A percentile compares a stretch with the other conserved stretches of the same genome.
These are phyloP conservation scores for Pythium chondricola DNA, from an alignment of 352 stramenopile species.

Conservation along the genomic window DNA sequence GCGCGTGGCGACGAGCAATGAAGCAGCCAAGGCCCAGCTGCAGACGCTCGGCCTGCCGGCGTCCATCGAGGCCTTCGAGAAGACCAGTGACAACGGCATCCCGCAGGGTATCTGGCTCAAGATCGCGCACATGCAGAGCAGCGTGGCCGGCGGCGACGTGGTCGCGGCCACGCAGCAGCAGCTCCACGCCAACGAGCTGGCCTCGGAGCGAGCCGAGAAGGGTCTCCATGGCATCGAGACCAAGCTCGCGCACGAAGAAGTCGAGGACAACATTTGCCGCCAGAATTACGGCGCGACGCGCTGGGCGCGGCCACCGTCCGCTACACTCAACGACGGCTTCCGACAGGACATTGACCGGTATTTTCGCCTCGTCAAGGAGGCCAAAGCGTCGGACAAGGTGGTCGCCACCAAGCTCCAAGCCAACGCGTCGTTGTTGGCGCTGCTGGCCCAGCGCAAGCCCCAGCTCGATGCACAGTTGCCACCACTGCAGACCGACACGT, in stretches of 20 bases:
- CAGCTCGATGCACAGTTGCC: constrained; percentile 55
- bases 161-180: constrained; percentile 31
- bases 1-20: constrained; percentile 42
- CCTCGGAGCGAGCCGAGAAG: constrained; percentile 52
- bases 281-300: constrained; percentile 55
- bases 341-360: constrained; percentile 64
- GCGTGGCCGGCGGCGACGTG: constrained; percentile 3
- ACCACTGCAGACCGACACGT: constrained; percentile 35
- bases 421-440: constrained; percentile 28
- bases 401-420: constrained; percentile 40
- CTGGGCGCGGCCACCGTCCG: constrained; percentile 53
- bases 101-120: constrained; percentile 46
- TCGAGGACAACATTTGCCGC: constrained; percentile 59
- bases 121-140: constrained; percentile 41
- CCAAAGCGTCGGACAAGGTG: constrained; percentile 59
- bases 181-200: constrained; percentile 43
- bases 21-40: constrained; percentile 44
- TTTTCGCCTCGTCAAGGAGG: constrained; percentile 64
- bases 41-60: constrained; percentile 56
- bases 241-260: constrained; percentile 45
- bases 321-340: constrained; percentile 49
- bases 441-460: constrained; percentile 41
- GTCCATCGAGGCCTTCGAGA: constrained; percentile 74
- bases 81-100: constrained; percentile 53
- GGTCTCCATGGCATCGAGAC: constrained; percentile 48